phyloP scores from a whole-genome alignment of 164 flowering plant species.

The Piper longum region DNA sequence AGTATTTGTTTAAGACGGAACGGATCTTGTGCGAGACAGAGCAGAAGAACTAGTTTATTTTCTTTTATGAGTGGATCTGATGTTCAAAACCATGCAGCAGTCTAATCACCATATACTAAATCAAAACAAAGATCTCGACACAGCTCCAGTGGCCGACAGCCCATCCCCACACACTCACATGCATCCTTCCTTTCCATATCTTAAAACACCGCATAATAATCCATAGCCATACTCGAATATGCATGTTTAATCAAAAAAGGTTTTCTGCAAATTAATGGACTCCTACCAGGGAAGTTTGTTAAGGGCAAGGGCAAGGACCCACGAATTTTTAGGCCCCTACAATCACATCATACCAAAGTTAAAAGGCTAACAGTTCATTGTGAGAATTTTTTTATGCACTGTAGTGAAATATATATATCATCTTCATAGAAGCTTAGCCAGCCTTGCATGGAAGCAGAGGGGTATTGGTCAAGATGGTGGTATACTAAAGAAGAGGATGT shows the following conservation, averaged over 20 bases:
- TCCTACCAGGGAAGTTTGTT: too few species aligned
- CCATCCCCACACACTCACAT: conserved; percentile 23
- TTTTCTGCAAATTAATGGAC: too few species aligned
- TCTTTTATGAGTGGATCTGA: not conserved
- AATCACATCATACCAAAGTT: too few species aligned
- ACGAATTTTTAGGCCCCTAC: too few species aligned
- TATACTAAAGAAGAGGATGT: not conserved
- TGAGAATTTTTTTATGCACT: too few species aligned
- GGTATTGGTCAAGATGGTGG: not conserved
- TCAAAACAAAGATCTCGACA: conserved; percentile 12
- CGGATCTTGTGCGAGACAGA: not conserved
- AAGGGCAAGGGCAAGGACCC: too few species aligned
- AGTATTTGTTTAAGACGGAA: too few species aligned
- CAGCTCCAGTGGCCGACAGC: conserved; percentile 43
- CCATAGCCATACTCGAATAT: not conserved
- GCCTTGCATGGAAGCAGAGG: not conserved
- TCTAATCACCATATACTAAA: conserved; percentile 15
- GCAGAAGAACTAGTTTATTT: not conserved
- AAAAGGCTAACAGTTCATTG: too few species aligned
- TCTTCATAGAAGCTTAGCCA: too few species aligned
- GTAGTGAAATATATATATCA: too few species aligned
- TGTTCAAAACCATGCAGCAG: conserved; percentile 16
- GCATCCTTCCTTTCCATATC: conserved; percentile 12
- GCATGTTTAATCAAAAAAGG: too few species aligned
- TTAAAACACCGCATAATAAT: not conserved